These are phyloP conservation scores for Ampelocalamus luodianensis DNA, from an alignment of 176 grass and related monocot species.

Conservation along the genomic window DNA sequence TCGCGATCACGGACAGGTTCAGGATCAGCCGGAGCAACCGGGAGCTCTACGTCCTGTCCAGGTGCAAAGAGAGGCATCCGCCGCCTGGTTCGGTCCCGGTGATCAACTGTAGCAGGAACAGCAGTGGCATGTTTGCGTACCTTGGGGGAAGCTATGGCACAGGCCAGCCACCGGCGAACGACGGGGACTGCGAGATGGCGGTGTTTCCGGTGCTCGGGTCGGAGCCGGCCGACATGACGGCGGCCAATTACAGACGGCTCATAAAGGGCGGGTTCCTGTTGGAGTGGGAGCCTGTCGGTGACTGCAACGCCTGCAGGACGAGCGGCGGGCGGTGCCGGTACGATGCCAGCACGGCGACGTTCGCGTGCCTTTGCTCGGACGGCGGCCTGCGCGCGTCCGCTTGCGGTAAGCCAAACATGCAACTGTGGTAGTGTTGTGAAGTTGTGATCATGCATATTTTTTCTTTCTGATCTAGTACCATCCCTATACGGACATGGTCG, in stretches of 20 bases:
- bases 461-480: background rate
- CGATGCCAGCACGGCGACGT: constrained; percentile 26
- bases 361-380: constrained; percentile 53
- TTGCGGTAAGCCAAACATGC: constrained; percentile 33
- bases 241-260: constrained; percentile 34
- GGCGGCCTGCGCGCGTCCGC: background rate
- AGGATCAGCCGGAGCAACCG: constrained; percentile 32
- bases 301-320: constrained; percentile 43
- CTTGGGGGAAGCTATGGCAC: constrained; percentile 12
- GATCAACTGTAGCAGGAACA: constrained; percentile 32
- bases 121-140: constrained; percentile 36
- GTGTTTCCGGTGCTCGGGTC: constrained; percentile 36
- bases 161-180: background rate
- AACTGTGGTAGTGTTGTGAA: background rate
- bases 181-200: background rate
- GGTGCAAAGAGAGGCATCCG: constrained; percentile 20
- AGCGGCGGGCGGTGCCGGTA: constrained; percentile 51
- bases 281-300: constrained; percentile 33
- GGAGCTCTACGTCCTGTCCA: constrained; percentile 41
- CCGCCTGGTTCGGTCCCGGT: background rate
- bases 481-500: background rate
- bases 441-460: background rate
- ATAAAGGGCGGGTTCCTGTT: constrained; percentile 41
- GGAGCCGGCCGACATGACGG: background rate
- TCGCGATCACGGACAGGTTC: constrained; percentile 38